Percentiles rank a stretch among this genome's conserved stretches.
Evolutionary conservation across 2,329 filamentous ascomycete genomes (phyloP).

Genomic region (Lachnellula occidentalis): DNA sequence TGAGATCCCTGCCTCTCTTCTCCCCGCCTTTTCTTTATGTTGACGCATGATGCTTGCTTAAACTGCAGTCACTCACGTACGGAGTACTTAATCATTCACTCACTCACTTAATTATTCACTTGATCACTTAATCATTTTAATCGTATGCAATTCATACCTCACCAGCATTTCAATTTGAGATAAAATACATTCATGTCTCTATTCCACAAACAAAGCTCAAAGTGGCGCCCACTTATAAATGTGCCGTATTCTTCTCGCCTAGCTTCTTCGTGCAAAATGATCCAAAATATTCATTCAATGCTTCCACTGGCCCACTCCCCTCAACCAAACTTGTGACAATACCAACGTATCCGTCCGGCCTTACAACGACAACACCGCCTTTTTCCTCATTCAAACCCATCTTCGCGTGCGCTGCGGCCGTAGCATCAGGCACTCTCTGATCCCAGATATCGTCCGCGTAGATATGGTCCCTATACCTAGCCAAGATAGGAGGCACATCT

Average conservation of each 20-base stretch:
- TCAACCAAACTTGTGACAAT: slow-evolving; percentile 68
- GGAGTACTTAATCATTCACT: too few species aligned
- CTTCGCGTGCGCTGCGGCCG: slow-evolving; percentile 76
- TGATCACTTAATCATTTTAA: too few species aligned
- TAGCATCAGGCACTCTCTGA: slow-evolving; percentile 60
- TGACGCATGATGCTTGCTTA: too few species aligned
- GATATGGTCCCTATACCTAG: slow-evolving; percentile 72
- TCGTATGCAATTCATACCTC: background rate
- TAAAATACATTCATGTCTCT: background rate
- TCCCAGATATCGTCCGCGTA: slow-evolving; percentile 84
- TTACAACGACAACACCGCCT: slow-evolving; percentile 76
- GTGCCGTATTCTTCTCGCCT: slow-evolving; percentile 34
- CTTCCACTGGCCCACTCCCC: slow-evolving; percentile 73
- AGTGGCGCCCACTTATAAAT: slow-evolving; percentile 30
- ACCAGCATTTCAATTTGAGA: background rate
- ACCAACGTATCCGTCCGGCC: slow-evolving; percentile 84
- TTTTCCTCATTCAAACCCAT: slow-evolving; percentile 70
- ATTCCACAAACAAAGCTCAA: background rate
- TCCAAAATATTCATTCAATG: slow-evolving; percentile 76
- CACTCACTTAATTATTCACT: too few species aligned
- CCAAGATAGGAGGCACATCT: slow-evolving; percentile 65
- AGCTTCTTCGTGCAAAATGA: slow-evolving; percentile 62
- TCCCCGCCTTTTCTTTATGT: too few species aligned
- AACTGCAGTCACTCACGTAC: too few species aligned
- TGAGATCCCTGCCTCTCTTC: too few species aligned